These are phyloP conservation scores for Phaeosphaeria sp. DNA, from an alignment of 2,329 filamentous ascomycete species.

Conservation along the genomic window DNA sequence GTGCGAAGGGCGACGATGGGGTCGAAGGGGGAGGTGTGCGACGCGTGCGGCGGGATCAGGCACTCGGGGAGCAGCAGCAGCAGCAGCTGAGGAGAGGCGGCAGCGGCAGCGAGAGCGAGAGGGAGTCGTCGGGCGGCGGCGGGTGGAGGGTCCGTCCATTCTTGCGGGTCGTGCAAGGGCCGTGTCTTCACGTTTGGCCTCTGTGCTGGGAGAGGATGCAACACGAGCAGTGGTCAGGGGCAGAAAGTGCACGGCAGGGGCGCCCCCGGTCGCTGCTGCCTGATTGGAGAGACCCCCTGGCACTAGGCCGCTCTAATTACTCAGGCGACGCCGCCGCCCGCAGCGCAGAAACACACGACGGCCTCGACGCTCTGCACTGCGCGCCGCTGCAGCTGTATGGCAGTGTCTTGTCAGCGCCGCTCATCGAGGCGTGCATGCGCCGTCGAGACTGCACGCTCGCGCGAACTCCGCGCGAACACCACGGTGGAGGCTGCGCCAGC, in stretches of 20 bases:
- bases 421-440: not conserved
- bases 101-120: conserved; percentile 31
- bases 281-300: conserved; percentile 24
- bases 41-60: conserved; percentile 40
- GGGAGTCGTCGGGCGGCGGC: conserved; percentile 26
- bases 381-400: conserved; percentile 2
- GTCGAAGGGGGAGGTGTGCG: conserved; percentile 13
- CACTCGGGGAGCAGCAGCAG: conserved; percentile 34
- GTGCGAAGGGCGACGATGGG: conserved; percentile 20
- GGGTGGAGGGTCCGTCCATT: conserved; percentile 25
- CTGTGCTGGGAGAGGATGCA: not conserved
- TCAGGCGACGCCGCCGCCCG: conserved; percentile 24
- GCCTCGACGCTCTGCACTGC: conserved; percentile 16
- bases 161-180: conserved; percentile 32
- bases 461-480: no score
- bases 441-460: not conserved
- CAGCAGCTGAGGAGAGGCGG: conserved; percentile 36
- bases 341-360: conserved; percentile 27
- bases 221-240: conserved; percentile 24
- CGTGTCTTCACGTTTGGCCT: conserved; percentile 9
- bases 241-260: conserved; percentile 24
- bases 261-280: conserved; percentile 4
- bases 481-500: conserved; percentile 2
- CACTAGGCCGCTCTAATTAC: conserved; percentile 17
- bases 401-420: not conserved